Evolutionary conservation across 345 rosid species (phyloP), one percentile per base, ranked within the genome.

Genomic region (Melastoma malabathricum): DNA sequence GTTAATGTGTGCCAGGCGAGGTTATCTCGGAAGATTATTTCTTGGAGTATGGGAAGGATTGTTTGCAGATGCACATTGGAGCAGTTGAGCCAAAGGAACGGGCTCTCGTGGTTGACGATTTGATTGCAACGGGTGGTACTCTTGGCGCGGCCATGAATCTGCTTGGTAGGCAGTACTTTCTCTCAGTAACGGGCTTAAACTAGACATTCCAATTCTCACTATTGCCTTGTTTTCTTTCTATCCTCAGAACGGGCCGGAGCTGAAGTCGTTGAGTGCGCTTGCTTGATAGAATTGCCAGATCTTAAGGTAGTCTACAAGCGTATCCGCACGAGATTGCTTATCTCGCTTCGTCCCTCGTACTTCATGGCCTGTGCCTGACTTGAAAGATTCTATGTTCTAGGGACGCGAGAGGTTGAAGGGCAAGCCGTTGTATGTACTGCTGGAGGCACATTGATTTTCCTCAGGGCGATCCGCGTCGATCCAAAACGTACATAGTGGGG

Each of bases 61-160:
- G 98, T 44, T 82, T 92, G 44, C 83, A 82, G 72, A 87, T 92
- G 90, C 95, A 92, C 56, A 82, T 87, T 6, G 95, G 98, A 64
- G 96, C 97, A 1, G 84, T 84, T 19, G 72, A 72, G 65, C 52
- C 81, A 1, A 82, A 81, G 3, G 98, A 92, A 34, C 81, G 78
- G 18, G 97, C 81, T 53, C 62, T 92, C 70, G 89, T 92, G 44
- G 93, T 92, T 14, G 98, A 84, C 60, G 98, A 87, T 63, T 64
- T 87, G 25, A 74, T 92, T 48, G 98, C 98, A 14, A 92, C 98
- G 15, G 98, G 98, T 1, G 97, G 98, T 57, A 87, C 98, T 48
- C 85, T 87, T 16, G 75, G 90, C 44, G 97, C 97, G 43, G 98
- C 98, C 54, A 92, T 87, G 72, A 92, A 75, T 57, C 69, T 87